Base-by-base conservation (phyloP, 108 stramenopile genomes). In the Nitzschia sp. region DNA sequence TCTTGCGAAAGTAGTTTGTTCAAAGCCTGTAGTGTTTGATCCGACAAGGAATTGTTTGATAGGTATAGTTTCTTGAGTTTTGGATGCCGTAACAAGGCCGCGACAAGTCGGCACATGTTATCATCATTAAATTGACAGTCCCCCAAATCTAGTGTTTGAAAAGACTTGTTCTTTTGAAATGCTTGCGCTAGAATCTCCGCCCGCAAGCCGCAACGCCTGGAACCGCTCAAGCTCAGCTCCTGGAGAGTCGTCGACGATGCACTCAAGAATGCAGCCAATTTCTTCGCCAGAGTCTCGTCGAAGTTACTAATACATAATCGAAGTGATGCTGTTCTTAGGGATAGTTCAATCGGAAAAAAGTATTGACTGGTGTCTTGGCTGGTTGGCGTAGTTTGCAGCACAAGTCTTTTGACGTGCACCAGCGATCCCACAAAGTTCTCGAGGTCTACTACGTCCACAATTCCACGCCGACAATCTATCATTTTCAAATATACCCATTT, bases 191-290 rank as follows among this genome's bases (percentile, higher is more conserved):
- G 19, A 19, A 21, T 50, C 19, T 16, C 48, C 19, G 21, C 19
- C 19, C 19, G 48, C 19, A 50, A 50, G 4, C 48, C 48, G 21
- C 48, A 50, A n/a, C 48, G 13, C 21, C 48, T 50, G 16, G 48
- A 50, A 21, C 48, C 48, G 19, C 48, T 50, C 48, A 50, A 50
- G 48, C 48, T 21, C 17, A 50, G 21, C 19, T 50, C 48, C 48
- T 4, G 4, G 8, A 50, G 19, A n/a, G 48, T 50, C 4, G 19
- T 21, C 21, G 48, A n/a, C 19, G 19, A 21, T 4, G 9, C 5
- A n/a, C n/a, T n/a, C 19, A 50, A 50, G 9, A 4, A 50, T 5
- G 9, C 19, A 5, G 21, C 48, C 48, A 50, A 21, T 4, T 4
- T 21, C 4, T 4, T 4, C 4, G 48, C 48, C 19, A 50, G 21